Evolutionary conservation across 2,329 filamentous ascomycete species (phyloP), one percentile per base, ranked within the genome.

Genomic region (Botrytis fabae): DNA sequence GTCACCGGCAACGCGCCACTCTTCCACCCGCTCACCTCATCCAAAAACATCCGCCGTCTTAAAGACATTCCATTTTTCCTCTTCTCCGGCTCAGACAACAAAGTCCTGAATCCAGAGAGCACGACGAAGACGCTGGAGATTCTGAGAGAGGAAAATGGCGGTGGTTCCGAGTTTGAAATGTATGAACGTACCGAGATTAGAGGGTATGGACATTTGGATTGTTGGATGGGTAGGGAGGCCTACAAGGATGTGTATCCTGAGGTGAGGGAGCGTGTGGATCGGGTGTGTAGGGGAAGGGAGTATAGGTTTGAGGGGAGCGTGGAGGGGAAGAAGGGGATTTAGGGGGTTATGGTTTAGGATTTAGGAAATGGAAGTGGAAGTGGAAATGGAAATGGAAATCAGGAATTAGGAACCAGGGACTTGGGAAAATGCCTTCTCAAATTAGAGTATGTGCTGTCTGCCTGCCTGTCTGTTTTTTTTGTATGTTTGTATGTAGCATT

Each of bases 141-240:
- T 12, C 80, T 90, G 71, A 85, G 86, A 64, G 83, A 87, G 73
- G 80, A 81, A 1, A 90, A 60, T 35, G 59, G 90, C 78, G 86
- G 86, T 0, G 81, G 78, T 1, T 86, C 86, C 0, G 81, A 77
- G 14, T 62, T 62, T 3, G 79, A 80, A 12, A 81, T 84, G 77
- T 90, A 89, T 79, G 81, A 83, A 51, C 82, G 88, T 18, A 80
- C 83, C 46, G 85, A 89, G 6, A 83, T 90, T 8, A 85, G 85
- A 1, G 86, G 86, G 22, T 90, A 90, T 78, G 88, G 88, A 4
- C 88, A 90, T 78, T 80, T 90, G 57, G 88, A 90, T 82, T 86
- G 86, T 77, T 90, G 87, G 87, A 90, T 90, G 86, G 88, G 88
- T 6, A 83, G 85, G 61, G 85, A 87, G 72, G 86, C 87, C 4